Base-by-base conservation (phyloP, 2,329 filamentous ascomycete genomes). In the Hypomyces rosellus region DNA sequence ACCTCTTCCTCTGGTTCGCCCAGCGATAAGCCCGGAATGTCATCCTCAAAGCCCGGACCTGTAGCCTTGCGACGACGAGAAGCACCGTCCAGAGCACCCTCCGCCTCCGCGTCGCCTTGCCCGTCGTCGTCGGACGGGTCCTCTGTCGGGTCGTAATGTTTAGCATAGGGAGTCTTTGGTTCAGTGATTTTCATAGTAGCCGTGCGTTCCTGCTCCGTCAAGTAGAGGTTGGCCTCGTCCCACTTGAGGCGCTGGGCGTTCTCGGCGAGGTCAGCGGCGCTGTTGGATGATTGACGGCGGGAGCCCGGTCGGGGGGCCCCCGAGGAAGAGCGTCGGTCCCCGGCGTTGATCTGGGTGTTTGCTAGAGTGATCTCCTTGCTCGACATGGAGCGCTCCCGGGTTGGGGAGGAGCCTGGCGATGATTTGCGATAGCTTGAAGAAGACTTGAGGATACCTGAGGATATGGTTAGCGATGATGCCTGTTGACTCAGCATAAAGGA, bases 141-240 rank as follows among this genome's bases (percentile, higher is more conserved):
- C 63, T 96, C 89, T 39, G 83, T 68, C 4, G 91, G 90, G 64
- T 97, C 88, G 69, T 96, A 96, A 63, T 90, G 89, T 64, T 86
- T 87, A 34, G 89, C 93, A 67, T 92, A 99, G 4, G 93, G 93
- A 7, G 93, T 99, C 78, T 99, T 99, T 54, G 93, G 93, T 74
- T 99, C 93, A 59, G 90, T 88, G 57, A 99, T 99, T 77, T 97
- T 99, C 93, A 99, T 99, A 52, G 91, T 96, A 55, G 87, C 86
- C 53, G 85, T 89, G 70, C 88, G 91, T 70, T 97, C 89, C 70
- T 97, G 92, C 73, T 99, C 93, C 7, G 93, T 93, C 48, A 99
- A 80, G 71, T 96, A 99, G 33, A 99, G 80, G 65, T 99, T 99
- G 42, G 89, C 93, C 74, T 99, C 93, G 69, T 99, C 93, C 93